A percentile compares a stretch with the other conserved stretches of the same genome.
These are phyloP conservation scores for Pyrenochaeta sp. DNA, from an alignment of 2,329 filamentous ascomycete species.

Conservation along the genomic window DNA sequence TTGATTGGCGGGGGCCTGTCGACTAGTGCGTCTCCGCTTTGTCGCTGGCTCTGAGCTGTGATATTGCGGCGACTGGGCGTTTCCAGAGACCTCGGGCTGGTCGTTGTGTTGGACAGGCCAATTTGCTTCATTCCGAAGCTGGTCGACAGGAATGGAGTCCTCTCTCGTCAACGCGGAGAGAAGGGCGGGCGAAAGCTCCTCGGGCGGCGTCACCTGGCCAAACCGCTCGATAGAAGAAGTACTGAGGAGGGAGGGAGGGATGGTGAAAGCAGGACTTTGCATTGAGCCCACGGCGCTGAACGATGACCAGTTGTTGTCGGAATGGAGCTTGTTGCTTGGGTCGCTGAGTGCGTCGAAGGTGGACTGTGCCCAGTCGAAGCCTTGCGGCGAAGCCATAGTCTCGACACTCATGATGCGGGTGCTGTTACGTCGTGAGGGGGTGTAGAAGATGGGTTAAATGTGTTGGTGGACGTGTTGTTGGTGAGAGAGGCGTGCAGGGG, in stretches of 20 bases:
- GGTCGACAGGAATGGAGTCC: slow-evolving; percentile 36
- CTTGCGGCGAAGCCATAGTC: slow-evolving; percentile 15
- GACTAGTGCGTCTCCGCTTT: slow-evolving; percentile 40
- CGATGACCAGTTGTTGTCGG: slow-evolving; percentile 34
- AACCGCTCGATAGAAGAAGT: slow-evolving; percentile 38
- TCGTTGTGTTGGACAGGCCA: slow-evolving; percentile 25
- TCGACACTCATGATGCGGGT: slow-evolving; percentile 30
- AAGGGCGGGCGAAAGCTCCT: slow-evolving; percentile 39
- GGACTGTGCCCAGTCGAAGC: slow-evolving; percentile 38
- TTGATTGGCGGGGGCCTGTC: slow-evolving; percentile 19
- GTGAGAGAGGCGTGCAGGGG: not conserved
- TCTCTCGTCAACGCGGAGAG: slow-evolving; percentile 17
- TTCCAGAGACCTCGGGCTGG: slow-evolving; percentile 6
- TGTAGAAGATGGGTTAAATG: not conserved
- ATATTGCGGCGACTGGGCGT: slow-evolving; percentile 12
- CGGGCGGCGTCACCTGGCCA: slow-evolving; percentile 47
- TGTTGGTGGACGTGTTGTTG: not conserved
- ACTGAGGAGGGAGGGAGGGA: slow-evolving; percentile 39
- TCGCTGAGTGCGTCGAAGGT: slow-evolving; percentile 35
- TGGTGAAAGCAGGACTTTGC: slow-evolving; percentile 26
- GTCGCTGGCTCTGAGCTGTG: slow-evolving; percentile 14
- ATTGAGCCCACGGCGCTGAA: slow-evolving; percentile 18
- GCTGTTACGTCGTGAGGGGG: not conserved
- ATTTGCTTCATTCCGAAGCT: slow-evolving; percentile 36
- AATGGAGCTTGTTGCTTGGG: slow-evolving; percentile 11